Evolutionary conservation across 306 rosid species (phyloP).

Genomic region (Rosa chinensis): DNA sequence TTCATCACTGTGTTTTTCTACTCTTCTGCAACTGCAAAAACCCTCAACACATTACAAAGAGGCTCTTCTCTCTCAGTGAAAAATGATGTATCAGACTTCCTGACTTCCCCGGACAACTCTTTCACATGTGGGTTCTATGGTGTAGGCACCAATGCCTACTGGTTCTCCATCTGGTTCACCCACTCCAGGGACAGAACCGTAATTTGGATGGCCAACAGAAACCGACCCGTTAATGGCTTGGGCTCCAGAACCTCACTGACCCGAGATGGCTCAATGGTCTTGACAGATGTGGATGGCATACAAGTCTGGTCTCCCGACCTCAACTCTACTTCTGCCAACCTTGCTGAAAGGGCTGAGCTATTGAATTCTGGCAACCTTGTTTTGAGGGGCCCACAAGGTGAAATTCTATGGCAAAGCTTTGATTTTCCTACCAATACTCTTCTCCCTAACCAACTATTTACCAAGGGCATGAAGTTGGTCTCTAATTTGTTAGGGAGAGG

Average conservation of each 20-base stretch:
- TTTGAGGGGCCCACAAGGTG: neutral
- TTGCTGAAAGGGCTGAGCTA: neutral
- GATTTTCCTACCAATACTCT: slow-evolving; percentile 29
- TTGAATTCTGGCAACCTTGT: slow-evolving; percentile 15
- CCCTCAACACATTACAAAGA: neutral
- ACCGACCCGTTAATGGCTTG: slow-evolving; percentile 11
- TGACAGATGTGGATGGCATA: slow-evolving; percentile 21
- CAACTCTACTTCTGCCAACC: neutral
- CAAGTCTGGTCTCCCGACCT: slow-evolving; percentile 11
- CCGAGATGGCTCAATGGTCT: slow-evolving; percentile 16
- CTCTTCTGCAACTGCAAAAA: neutral
- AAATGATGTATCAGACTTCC: neutral
- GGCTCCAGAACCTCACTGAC: neutral
- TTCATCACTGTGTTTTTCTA: neutral
- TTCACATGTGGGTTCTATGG: slow-evolving; percentile 15
- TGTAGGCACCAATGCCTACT: slow-evolving; percentile 22
- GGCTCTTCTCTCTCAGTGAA: slow-evolving; percentile 5
- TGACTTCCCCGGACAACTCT: slow-evolving; percentile 17
- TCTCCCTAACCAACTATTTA: slow-evolving; percentile 11
- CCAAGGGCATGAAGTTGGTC: neutral
- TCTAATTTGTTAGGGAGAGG: neutral
- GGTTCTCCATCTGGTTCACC: slow-evolving; percentile 28
- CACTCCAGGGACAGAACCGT: slow-evolving; percentile 10
- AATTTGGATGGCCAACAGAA: slow-evolving; percentile 27
- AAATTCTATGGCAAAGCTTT: slow-evolving; percentile 26